A percentile compares a stretch with the other conserved stretches of the same genome.
Conservation (phyloP, 441 rosid species). For the Syzygium malaccense region DNA sequence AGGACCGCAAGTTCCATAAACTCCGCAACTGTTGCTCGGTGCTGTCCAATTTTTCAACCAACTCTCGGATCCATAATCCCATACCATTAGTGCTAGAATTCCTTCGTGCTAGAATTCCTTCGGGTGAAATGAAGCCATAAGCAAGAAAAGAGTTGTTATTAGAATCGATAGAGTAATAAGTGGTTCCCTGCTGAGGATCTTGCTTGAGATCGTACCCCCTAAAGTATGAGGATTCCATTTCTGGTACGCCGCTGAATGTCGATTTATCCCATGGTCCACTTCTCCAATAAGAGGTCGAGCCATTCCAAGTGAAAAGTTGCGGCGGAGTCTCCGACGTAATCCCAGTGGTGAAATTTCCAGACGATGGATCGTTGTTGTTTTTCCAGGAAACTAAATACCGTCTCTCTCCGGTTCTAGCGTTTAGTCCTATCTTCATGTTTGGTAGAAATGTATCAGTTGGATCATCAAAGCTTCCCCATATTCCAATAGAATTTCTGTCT, state of each 20-base stretch:
- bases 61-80: not conserved
- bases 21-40: accelerated
- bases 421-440: not conserved
- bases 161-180: not conserved
- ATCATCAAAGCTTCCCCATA: not conserved
- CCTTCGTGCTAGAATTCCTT: not conserved
- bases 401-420: not conserved
- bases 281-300: not conserved
- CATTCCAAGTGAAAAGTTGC: not conserved
- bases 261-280: not conserved
- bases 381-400: not conserved
- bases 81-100: accelerated
- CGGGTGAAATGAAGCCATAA: not conserved
- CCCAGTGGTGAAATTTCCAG: not conserved
- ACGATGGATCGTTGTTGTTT: not conserved
- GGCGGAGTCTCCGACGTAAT: not conserved
- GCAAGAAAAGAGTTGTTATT: not conserved
- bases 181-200: not conserved
- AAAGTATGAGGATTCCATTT: not conserved
- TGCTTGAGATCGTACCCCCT: not conserved
- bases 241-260: not conserved
- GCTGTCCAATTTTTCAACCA: accelerated
- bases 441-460: not conserved
- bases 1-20: not conserved
- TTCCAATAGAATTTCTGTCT: not conserved